A percentile compares a stretch with the other conserved stretches of the same genome.
These are phyloP conservation scores for Tolypocladium tundrense DNA, from an alignment of 2,329 filamentous ascomycete genomes.

Conservation along the genomic window DNA sequence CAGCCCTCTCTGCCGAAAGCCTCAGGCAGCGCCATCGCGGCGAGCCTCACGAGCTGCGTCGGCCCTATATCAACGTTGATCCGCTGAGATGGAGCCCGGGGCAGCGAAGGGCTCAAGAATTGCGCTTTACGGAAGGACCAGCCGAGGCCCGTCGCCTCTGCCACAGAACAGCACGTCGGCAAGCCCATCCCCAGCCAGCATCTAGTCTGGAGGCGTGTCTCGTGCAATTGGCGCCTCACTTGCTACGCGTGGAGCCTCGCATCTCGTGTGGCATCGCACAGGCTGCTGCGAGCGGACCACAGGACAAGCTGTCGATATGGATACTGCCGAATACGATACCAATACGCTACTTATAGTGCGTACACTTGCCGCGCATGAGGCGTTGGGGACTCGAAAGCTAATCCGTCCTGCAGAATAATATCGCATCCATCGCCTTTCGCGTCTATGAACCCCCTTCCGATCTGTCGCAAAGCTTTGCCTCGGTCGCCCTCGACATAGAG, in stretches of 20 bases:
- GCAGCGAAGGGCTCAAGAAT: not conserved
- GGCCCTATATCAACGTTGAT: constrained; percentile 12
- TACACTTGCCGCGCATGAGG: constrained; percentile 3
- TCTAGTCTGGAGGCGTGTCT: not conserved
- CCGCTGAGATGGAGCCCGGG: constrained; percentile 30
- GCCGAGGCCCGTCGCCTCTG: constrained; percentile 7
- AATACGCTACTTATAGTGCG: constrained; percentile 49
- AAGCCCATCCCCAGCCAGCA: not conserved
- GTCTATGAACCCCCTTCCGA: constrained; percentile 41
- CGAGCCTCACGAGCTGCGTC: constrained; percentile 4
- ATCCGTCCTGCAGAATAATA: constrained; percentile 36
- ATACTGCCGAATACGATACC: constrained; percentile 53
- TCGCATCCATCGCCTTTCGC: constrained; percentile 43
- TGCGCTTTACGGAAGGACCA: constrained; percentile 7
- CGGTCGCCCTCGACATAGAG: constrained; percentile 41
- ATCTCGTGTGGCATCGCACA: constrained; percentile 1
- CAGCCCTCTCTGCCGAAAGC: not conserved
- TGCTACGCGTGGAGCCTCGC: not conserved
- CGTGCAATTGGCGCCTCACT: constrained; percentile 4
- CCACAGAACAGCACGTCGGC: not conserved
- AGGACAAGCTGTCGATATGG: constrained; percentile 40
- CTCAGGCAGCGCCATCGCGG: not conserved
- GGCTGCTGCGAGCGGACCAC: not conserved
- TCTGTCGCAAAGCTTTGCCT: constrained; percentile 31
- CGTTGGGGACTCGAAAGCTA: not conserved